A percentile compares a stretch with the other conserved stretches of the same genome.
Evolutionary conservation across 2,329 filamentous ascomycete species (phyloP).

Genomic region (Ophidiomyces ophidiicola): DNA sequence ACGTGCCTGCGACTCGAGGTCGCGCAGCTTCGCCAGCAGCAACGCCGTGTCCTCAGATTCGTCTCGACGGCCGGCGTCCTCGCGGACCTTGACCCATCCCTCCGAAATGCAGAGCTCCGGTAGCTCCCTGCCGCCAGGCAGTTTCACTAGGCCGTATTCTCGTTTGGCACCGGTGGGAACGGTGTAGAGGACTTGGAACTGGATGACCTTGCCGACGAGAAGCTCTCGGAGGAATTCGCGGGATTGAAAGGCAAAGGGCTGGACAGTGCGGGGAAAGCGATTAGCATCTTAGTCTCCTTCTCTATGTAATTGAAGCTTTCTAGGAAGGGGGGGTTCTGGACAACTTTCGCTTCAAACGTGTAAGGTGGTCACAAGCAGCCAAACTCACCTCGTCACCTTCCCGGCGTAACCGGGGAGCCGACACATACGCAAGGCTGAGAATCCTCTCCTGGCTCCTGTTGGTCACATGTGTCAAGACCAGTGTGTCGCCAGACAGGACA

Average conservation of each 20-base stretch:
- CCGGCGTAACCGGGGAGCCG: constrained; percentile 70
- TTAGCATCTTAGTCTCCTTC: neutral
- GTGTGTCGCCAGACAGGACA: constrained; percentile 83
- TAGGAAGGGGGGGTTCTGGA: too few species aligned
- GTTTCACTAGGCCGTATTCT: constrained; percentile 72
- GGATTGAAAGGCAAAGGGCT: constrained; percentile 81
- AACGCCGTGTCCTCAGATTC: constrained; percentile 62
- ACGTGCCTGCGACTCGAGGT: constrained; percentile 65
- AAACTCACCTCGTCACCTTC: constrained; percentile 65
- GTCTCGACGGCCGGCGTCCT: constrained; percentile 80
- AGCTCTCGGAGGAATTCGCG: constrained; percentile 81
- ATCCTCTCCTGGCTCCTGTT: constrained; percentile 73
- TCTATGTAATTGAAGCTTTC: too few species aligned
- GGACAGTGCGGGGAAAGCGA: neutral
- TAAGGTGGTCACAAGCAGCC: too few species aligned
- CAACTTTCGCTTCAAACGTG: too few species aligned
- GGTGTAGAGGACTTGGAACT: constrained; percentile 76
- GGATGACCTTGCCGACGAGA: constrained; percentile 72
- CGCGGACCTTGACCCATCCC: constrained; percentile 85
- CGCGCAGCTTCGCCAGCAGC: constrained; percentile 64
- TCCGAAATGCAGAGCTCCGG: constrained; percentile 76
- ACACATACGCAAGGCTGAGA: constrained; percentile 84
- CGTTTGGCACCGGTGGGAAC: constrained; percentile 64
- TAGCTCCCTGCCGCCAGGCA: constrained; percentile 63
- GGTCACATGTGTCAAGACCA: constrained; percentile 68